phyloP scores from a whole-genome alignment of 2,329 filamentous ascomycete genomes.

The Pseudonectria foliicola region DNA sequence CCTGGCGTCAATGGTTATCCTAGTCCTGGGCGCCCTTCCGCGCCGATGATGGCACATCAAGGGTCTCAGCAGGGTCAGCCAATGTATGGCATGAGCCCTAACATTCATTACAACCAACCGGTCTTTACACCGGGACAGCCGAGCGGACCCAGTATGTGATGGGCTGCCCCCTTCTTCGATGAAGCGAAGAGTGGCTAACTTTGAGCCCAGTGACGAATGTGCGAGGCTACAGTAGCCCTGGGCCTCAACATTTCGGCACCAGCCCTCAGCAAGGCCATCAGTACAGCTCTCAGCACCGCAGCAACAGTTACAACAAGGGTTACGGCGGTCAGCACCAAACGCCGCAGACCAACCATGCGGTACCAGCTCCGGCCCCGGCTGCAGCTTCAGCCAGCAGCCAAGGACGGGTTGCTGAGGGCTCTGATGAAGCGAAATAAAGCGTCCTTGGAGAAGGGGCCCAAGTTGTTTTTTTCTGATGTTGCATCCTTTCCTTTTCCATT shows the following conservation, averaged over 20 bases:
- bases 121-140: slow-evolving; percentile 64
- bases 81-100: slow-evolving; percentile 69
- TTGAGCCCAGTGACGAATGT: slow-evolving; percentile 48
- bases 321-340: slow-evolving; percentile 39
- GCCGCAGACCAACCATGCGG: slow-evolving; percentile 28
- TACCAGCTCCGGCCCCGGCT: slow-evolving; percentile 11
- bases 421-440: slow-evolving; percentile 39
- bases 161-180: slow-evolving; percentile 1
- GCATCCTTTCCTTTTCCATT: slow-evolving; percentile 7
- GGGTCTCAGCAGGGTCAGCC: slow-evolving; percentile 86
- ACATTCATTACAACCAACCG: slow-evolving; percentile 67
- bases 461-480: slow-evolving; percentile 9
- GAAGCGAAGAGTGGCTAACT: slow-evolving; percentile 29
- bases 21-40: slow-evolving; percentile 72
- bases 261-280: slow-evolving; percentile 61
- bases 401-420: slow-evolving; percentile 29
- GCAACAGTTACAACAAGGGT: slow-evolving; percentile 47
- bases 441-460: slow-evolving; percentile 1
- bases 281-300: slow-evolving; percentile 49
- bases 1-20: slow-evolving; percentile 72
- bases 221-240: slow-evolving; percentile 52
- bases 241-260: slow-evolving; percentile 56
- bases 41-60: slow-evolving; percentile 91
- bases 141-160: slow-evolving; percentile 61
- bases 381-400: slow-evolving; percentile 20